Conservation (phyloP, 495 filamentous ascomycete species). For the Daldinia vernicosa region DNA sequence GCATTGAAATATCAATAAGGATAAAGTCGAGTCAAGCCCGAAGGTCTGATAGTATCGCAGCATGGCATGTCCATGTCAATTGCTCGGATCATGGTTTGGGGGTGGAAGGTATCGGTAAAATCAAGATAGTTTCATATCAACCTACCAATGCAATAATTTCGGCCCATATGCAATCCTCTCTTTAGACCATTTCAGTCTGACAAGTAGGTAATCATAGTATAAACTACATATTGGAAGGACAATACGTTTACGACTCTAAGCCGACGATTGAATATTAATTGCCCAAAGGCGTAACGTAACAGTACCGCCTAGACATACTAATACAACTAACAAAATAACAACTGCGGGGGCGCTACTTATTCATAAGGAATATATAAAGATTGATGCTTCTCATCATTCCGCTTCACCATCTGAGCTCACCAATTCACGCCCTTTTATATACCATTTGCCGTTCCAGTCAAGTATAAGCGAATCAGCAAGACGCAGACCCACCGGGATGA, state of each 20-base stretch:
- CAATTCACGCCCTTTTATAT: constrained; percentile 1
- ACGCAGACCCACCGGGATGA: not conserved
- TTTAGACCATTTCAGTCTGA: not conserved
- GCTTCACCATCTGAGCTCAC: not conserved
- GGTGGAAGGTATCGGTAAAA: not conserved
- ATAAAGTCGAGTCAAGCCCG: not conserved
- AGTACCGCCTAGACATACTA: not conserved
- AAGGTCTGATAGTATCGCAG: not conserved
- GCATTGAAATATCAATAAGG: not conserved
- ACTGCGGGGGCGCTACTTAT: not conserved
- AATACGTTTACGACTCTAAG: not conserved
- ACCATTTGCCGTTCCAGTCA: not conserved
- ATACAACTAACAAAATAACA: not conserved
- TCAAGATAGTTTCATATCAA: not conserved
- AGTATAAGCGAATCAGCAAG: constrained; percentile 4
- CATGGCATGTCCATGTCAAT: not conserved
- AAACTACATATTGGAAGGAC: too few species aligned
- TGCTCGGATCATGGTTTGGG: not conserved
- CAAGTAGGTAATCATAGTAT: too few species aligned
- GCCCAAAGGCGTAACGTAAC: not conserved
- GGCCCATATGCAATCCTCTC: not conserved
- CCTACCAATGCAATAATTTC: not conserved
- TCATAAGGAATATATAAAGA: not conserved
- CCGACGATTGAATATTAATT: not conserved
- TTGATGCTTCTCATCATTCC: not conserved